Evolutionary conservation across 108 stramenopile species (phyloP), one percentile per base, ranked within the genome.

Genomic region (Poteriospumella lacustris): DNA sequence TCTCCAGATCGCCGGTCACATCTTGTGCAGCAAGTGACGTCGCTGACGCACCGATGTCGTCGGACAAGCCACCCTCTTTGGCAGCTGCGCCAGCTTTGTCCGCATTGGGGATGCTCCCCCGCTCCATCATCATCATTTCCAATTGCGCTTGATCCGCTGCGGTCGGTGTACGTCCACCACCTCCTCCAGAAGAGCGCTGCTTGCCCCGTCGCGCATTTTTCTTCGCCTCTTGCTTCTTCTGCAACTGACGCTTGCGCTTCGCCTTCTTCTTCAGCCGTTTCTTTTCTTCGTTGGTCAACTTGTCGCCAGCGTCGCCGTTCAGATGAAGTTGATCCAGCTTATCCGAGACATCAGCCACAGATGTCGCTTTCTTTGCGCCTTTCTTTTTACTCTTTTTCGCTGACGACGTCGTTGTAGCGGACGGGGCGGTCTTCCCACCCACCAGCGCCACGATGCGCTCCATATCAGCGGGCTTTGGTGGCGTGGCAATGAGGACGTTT

Each of bases 401-500:
- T 36, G 64, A 40, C 36, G 34, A 19, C 36, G 12, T 68, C 28
- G 34, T 68, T 40, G 28, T 39, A 68, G 12, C 40, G 36, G 64
- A 31, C 39, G 39, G 31, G 31, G 39, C 9, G 19, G 15, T 15
- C 31, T 67, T 38, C 12, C 19, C 39, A 12, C 12, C 31, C 9
- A 67, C 40, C 19, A 67, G 31, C 39, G 64, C 9, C 31, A 19
- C 40, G 9, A 67, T 33, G 19, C 36, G 40, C 9, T 40, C 39
- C 9, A 19, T 9, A 41, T 41, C 40, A 40, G 31, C 19, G 40
- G 19, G 12, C 19, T 15, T 38, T 15, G 31, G 64, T 67, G 64
- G 64, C 15, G 47, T 15, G 29, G 58, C 42, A 9, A 58, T 64
- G 43, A 98, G 84, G n/a, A 96, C 89, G 79, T 98, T 98, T 79